Evolutionary conservation across 495 filamentous ascomycete genomes (phyloP).

Genomic region (Talaromyces nanjingensis): DNA sequence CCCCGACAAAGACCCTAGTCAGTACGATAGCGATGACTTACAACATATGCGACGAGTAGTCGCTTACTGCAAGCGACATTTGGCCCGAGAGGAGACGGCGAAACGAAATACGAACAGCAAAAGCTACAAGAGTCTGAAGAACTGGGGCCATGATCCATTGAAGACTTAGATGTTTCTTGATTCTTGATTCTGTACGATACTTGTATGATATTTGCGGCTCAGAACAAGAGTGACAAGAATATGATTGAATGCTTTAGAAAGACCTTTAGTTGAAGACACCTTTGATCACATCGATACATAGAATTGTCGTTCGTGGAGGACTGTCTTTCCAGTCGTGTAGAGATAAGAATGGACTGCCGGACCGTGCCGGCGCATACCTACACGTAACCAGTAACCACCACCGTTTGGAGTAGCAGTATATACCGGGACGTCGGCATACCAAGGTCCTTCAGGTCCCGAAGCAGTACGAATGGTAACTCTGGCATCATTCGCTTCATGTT

Average conservation of each 20-base stretch:
- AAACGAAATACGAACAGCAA: constrained; percentile 49
- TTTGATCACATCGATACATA: background rate
- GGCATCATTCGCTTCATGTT: background rate
- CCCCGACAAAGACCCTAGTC: constrained; percentile 43
- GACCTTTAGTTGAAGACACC: background rate
- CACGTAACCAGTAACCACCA: background rate
- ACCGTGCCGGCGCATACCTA: no score
- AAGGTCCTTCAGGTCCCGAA: background rate
- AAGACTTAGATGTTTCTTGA: constrained; percentile 22
- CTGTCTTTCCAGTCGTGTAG: background rate
- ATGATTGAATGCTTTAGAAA: no score
- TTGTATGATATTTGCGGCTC: background rate
- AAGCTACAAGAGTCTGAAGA: constrained; percentile 56
- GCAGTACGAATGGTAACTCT: background rate
- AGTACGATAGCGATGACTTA: constrained; percentile 50
- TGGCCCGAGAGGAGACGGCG: constrained; percentile 56
- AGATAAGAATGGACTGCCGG: background rate
- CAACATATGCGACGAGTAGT: constrained; percentile 62
- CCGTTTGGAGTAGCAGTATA: background rate
- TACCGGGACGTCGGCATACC: background rate
- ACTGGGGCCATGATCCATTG: constrained; percentile 60
- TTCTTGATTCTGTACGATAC: background rate
- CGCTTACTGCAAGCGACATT: constrained; percentile 55
- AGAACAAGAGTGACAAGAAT: background rate
- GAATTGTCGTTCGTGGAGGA: background rate